phyloP scores from a whole-genome alignment of 2,329 filamentous ascomycete species.

The Raffaelea deltoideospora region DNA sequence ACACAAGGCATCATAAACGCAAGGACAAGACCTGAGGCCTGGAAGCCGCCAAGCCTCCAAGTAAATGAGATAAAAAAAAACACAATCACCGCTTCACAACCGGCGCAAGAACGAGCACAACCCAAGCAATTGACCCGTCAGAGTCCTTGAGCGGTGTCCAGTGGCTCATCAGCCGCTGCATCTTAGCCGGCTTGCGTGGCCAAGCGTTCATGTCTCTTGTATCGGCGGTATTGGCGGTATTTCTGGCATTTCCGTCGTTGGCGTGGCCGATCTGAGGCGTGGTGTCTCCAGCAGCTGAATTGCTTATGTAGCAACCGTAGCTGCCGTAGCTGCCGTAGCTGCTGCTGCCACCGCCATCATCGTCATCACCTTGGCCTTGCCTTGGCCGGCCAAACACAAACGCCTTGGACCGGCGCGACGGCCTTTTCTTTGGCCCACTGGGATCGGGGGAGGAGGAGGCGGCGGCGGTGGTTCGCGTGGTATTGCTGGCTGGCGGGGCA shows the following conservation, averaged over 20 bases:
- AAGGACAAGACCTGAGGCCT: no score
- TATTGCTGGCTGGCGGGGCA: slow-evolving; percentile 1
- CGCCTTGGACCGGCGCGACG: slow-evolving; percentile 4
- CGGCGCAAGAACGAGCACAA: slow-evolving; percentile 18
- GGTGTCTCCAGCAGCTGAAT: background rate
- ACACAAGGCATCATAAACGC: no score
- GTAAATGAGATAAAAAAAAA: background rate
- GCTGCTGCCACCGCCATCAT: background rate
- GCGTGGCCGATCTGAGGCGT: background rate
- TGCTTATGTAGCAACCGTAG: background rate
- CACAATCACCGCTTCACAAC: background rate
- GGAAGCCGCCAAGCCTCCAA: no score
- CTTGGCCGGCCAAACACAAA: slow-evolving; percentile 1
- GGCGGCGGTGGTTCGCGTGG: background rate
- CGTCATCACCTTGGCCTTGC: background rate
- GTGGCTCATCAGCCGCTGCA: slow-evolving; percentile 13
- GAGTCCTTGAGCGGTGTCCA: slow-evolving; percentile 21
- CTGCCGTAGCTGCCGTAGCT: background rate
- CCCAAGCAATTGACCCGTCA: slow-evolving; percentile 16
- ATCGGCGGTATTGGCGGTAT: no score
- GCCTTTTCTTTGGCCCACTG: no score
- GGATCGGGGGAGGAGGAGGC: no score
- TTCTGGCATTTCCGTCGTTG: background rate
- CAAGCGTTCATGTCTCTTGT: no score
- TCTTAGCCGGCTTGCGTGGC: background rate